Conservation (phyloP, 306 rosid genomes). For the Cucumis hystrix region DNA sequence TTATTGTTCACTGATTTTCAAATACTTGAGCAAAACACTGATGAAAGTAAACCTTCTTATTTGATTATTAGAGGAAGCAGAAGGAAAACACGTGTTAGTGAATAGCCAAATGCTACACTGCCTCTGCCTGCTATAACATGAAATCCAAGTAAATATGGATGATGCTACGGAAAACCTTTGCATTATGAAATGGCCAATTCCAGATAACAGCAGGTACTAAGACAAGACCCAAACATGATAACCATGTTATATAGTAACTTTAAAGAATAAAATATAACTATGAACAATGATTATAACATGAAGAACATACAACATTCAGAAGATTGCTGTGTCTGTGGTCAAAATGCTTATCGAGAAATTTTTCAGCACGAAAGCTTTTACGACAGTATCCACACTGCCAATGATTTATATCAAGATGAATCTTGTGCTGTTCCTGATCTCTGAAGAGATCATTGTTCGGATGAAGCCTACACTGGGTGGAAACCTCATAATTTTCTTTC, state of each 20-base stretch:
- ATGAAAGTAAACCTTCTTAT: not conserved
- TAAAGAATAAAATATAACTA: not conserved
- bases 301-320: slow-evolving; percentile 66
- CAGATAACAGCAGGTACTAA: not conserved
- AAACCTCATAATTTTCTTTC: slow-evolving; percentile 46
- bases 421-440: slow-evolving; percentile 87
- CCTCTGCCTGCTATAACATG: not conserved
- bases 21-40: not conserved
- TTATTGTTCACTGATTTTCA: not conserved
- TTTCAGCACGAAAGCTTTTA: slow-evolving; percentile 83
- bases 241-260: not conserved
- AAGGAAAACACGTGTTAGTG: not conserved
- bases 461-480: slow-evolving; percentile 62
- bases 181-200: not conserved
- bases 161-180: not conserved
- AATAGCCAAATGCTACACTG: not conserved
- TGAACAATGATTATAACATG: slow-evolving; percentile 9
- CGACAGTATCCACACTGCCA: slow-evolving; percentile 96
- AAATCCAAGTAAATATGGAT: not conserved
- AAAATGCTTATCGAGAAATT: slow-evolving; percentile 87
- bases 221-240: not conserved
- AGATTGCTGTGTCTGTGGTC: slow-evolving; percentile 81
- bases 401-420: slow-evolving; percentile 49
- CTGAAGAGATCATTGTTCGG: slow-evolving; percentile 67
- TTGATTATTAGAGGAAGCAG: not conserved